Conservation (phyloP, 1,284 basidiomycete genomes). For the Stygiomarasmius scandens region DNA sequence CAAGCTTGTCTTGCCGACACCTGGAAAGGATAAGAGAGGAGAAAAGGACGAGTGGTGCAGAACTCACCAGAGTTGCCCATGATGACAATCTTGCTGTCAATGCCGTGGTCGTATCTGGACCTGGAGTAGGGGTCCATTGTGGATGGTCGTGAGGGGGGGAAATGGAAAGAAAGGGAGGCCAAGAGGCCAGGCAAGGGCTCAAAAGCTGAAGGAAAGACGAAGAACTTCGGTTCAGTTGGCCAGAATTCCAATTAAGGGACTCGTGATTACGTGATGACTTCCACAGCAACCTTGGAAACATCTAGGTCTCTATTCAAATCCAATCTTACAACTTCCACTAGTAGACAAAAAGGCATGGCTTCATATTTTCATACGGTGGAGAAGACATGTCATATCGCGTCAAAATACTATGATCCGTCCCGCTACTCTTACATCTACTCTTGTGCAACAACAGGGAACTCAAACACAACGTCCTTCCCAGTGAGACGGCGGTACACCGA, state of each 20-base stretch:
- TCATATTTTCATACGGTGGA: conserved; percentile 14
- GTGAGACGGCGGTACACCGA: conserved; percentile 94
- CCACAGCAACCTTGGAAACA: too few species aligned
- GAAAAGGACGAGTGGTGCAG: conserved; percentile 15
- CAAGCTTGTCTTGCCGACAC: conserved; percentile 94
- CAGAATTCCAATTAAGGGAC: conserved; percentile 2
- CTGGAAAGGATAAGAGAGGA: conserved; percentile 37
- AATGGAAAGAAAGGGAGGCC: conserved; percentile 24
- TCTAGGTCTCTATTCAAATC: too few species aligned
- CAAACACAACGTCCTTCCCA: conserved; percentile 92
- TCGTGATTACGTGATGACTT: too few species aligned
- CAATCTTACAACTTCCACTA: too few species aligned
- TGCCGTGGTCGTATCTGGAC: conserved; percentile 72
- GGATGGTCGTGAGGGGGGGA: conserved; percentile 27
- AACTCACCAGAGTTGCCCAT: conserved; percentile 89
- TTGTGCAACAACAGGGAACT: conserved; percentile 77
- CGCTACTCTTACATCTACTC: conserved; percentile 45
- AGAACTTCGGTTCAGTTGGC: conserved; percentile 21
- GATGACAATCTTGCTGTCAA: conserved; percentile 97
- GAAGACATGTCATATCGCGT: conserved; percentile 17
- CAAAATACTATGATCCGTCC: conserved; percentile 18
- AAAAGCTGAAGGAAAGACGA: conserved; percentile 25
- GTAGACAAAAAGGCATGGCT: conserved; percentile 16
- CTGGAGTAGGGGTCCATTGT: conserved; percentile 62
- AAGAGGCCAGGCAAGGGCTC: conserved; percentile 23